Conservation (phyloP, 2,329 filamentous ascomycete species). For the Aureobasidium namibiae region DNA sequence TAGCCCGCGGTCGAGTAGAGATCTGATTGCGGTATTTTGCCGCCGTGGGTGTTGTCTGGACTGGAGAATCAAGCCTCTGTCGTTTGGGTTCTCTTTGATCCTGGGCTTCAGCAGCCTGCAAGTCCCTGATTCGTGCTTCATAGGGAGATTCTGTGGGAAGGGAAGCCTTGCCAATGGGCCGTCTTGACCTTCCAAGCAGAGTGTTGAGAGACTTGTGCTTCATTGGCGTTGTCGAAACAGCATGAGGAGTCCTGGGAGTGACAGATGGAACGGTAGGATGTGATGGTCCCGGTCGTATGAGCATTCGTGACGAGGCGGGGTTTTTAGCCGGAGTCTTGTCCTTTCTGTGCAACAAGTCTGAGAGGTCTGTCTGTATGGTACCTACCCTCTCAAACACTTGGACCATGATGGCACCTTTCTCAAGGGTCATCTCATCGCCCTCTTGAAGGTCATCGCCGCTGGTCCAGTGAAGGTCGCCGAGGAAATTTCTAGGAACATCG, state of each 20-base stretch:
- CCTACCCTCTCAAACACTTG: conserved; percentile 73
- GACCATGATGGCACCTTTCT: conserved; percentile 66
- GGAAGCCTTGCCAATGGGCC: conserved; percentile 53
- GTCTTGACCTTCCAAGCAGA: conserved; percentile 56
- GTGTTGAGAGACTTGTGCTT: conserved; percentile 54
- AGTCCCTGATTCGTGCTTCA: conserved; percentile 42
- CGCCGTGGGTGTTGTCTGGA: not conserved
- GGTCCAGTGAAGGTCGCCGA: conserved; percentile 80
- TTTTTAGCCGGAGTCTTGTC: conserved; percentile 30
- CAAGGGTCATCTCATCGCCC: conserved; percentile 73
- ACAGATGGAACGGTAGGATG: conserved; percentile 23
- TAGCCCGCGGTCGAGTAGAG: not conserved
- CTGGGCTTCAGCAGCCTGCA: conserved; percentile 25
- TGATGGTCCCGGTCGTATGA: conserved; percentile 22
- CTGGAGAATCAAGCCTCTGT: conserved; percentile 23
- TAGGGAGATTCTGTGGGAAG: conserved; percentile 56
- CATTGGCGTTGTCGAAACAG: conserved; percentile 30
- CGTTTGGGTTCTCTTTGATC: conserved; percentile 32
- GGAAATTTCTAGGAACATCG: conserved; percentile 68
- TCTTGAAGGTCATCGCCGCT: conserved; percentile 61
- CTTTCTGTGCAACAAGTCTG: conserved; percentile 64
- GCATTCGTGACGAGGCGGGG: conserved; percentile 18
- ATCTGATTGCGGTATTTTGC: not conserved
- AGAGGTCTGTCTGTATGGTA: conserved; percentile 66
- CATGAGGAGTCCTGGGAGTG: conserved; percentile 28